Base-by-base conservation (phyloP, 768 basidiomycete species). In the Naganishia vishniacii region DNA sequence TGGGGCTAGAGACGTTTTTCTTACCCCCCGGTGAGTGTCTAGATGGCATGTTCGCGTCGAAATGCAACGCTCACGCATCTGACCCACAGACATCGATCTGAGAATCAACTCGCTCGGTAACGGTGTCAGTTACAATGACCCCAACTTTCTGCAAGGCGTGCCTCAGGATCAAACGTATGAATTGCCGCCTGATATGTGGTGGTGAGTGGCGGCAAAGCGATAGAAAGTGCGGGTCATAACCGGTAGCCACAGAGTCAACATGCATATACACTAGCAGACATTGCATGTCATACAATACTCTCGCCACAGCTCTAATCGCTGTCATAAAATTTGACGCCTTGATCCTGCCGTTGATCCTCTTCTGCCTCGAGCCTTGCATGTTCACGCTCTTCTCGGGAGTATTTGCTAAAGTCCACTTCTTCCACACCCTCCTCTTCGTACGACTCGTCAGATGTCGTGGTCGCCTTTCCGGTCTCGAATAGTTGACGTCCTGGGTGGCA, bases 351-450 rank as follows among this genome's bases (percentile, higher is more conserved):
- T 65, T 86, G 82, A 58, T 84, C 86, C 56, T 86, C 85, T 32
- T 89, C 87, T 23, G 80, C 86, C 74, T 79, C 77, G 53, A 78
- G 72, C 44, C 76, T 62, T 26, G 71, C 72, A n/a, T 67, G 69
- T 47, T 83, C 81, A 26, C 80, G 71, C 47, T 80, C 80, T 42
- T 81, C 82, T 67, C 92, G 82, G 61, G 91, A 88, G 71, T 93
- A 99, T 75, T 92, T 87, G 68, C 85, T 88, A 71, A 89, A 77
- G 0, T 85, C 83, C 26, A 85, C 92, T 73, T 92, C 94, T 75
- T 97, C 80, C 3, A 40, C 53, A 40, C 53, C 53, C 40, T 56
- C 53, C 48, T 77, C 93, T 72, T 87, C 77, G 40, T 92, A 80
- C 15, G 78, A 82, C 67, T 89, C 88, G 61, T 97, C 94, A 48